Conservation (phyloP, 768 basidiomycete genomes). For the Mrakia frigida region DNA sequence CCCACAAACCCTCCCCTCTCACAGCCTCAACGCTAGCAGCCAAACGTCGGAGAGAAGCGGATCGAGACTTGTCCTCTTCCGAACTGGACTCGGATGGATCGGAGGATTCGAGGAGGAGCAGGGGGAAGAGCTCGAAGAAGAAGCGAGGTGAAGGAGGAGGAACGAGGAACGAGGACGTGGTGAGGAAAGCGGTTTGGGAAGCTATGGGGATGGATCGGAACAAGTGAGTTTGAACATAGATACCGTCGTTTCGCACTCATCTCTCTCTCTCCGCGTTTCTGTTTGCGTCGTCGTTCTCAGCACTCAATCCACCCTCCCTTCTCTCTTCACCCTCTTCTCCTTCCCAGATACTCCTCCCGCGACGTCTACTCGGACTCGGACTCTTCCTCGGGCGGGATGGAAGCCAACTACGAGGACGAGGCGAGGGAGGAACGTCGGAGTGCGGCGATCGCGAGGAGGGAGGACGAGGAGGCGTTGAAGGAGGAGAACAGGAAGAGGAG, state of each 20-base stretch:
- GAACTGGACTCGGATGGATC: constrained; percentile 11
- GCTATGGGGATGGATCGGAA: constrained; percentile 23
- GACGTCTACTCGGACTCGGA: constrained; percentile 33
- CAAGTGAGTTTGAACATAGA: not conserved
- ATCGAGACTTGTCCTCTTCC: constrained; percentile 2
- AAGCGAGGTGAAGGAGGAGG: not conserved
- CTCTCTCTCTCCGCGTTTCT: not conserved
- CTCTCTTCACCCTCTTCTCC: not conserved
- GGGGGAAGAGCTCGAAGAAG: not conserved
- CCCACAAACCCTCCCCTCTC: not conserved
- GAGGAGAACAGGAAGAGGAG: constrained; percentile 17
- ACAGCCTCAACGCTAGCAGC: not conserved
- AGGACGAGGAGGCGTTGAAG: constrained; percentile 15
- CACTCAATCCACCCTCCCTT: not conserved
- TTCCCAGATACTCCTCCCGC: constrained; percentile 6
- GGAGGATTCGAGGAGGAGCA: not conserved
- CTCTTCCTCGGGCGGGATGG: constrained; percentile 35
- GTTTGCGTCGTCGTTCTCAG: constrained; percentile 18
- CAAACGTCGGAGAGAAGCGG: not conserved
- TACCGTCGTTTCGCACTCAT: not conserved
- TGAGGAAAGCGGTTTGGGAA: not conserved
- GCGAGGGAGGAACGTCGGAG: constrained; percentile 34
- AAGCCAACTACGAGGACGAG: constrained; percentile 33
- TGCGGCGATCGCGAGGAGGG: constrained; percentile 25
- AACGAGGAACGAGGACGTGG: not conserved